Conservation (phyloP, 192 early-diverging fungal species). For the Coemansia aciculifera region DNA sequence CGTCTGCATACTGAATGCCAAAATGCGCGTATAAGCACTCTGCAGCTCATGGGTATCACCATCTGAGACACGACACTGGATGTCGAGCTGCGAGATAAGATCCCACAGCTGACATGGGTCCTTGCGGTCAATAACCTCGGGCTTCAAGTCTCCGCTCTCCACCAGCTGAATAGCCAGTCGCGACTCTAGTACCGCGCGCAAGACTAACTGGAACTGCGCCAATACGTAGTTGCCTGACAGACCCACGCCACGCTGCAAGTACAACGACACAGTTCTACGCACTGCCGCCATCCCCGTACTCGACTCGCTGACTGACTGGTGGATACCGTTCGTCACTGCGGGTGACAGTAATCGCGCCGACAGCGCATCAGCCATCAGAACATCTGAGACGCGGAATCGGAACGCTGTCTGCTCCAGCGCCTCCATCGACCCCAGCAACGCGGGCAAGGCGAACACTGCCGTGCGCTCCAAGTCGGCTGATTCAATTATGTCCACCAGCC, state of each 20-base stretch:
- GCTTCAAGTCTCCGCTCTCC: constrained; percentile 16
- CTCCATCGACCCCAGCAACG: constrained; percentile 33
- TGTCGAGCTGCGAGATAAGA: constrained; percentile 23
- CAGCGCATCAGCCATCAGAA: constrained; percentile 26
- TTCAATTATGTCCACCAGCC: constrained; percentile 20
- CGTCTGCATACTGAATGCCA: constrained; percentile 30
- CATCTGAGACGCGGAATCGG: constrained; percentile 27
- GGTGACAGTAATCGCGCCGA: constrained; percentile 20
- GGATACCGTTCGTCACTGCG: constrained; percentile 14
- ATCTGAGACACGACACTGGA: not conserved
- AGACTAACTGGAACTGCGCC: constrained; percentile 33
- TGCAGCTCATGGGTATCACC: constrained; percentile 6
- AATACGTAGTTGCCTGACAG: constrained; percentile 33
- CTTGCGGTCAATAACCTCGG: constrained; percentile 12
- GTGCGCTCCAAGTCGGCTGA: constrained; percentile 9
- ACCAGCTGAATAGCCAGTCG: constrained; percentile 34
- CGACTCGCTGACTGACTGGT: constrained; percentile 19
- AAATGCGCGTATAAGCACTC: constrained; percentile 29
- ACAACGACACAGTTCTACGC: constrained; percentile 29
- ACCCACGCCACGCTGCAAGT: constrained; percentile 22
- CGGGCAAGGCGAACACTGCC: constrained; percentile 29
- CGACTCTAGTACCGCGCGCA: constrained; percentile 50
- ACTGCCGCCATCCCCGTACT: constrained; percentile 5
- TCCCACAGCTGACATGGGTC: constrained; percentile 44
- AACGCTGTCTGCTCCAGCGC: constrained; percentile 37